Evolutionary conservation across 2,329 filamentous ascomycete species (phyloP).

Genomic region (Stachybotrys echinatus): DNA sequence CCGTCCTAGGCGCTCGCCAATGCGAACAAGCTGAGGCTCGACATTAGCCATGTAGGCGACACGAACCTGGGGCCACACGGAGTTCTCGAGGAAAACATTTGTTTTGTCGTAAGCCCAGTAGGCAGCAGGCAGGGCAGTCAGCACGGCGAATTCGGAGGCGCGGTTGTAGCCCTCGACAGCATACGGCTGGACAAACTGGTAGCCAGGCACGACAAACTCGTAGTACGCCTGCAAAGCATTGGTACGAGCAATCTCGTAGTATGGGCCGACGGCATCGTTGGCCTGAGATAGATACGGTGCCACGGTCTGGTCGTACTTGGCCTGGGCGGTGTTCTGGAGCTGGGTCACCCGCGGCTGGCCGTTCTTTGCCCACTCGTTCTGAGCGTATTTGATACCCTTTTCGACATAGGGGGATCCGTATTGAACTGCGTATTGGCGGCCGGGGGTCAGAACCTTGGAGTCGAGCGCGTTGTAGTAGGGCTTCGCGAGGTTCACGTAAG

Average conservation of each 20-base stretch:
- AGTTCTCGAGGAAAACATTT: conserved; percentile 66
- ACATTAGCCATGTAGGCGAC: conserved; percentile 86
- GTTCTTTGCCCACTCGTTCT: conserved; percentile 72
- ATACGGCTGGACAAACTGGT: conserved; percentile 70
- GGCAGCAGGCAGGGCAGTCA: conserved; percentile 67
- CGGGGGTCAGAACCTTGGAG: conserved; percentile 63
- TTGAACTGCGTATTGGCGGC: conserved; percentile 58
- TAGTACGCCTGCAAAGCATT: conserved; percentile 65
- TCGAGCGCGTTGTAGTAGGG: conserved; percentile 68
- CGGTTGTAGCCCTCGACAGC: conserved; percentile 61
- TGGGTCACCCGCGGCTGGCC: conserved; percentile 69
- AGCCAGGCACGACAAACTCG: conserved; percentile 69
- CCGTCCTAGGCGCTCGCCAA: conserved; percentile 80
- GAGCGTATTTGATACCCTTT: conserved; percentile 60
- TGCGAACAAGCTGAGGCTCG: conserved; percentile 89
- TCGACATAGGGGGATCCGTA: conserved; percentile 72
- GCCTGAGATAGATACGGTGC: conserved; percentile 68
- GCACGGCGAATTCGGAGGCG: conserved; percentile 60
- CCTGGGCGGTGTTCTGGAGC: conserved; percentile 54
- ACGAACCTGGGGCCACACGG: conserved; percentile 75
- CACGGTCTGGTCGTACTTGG: conserved; percentile 65
- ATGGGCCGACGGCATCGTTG: conserved; percentile 57
- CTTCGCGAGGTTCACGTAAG: conserved; percentile 70
- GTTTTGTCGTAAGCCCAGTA: conserved; percentile 66
- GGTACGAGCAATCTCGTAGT: conserved; percentile 61